A percentile compares a stretch with the other conserved stretches of the same genome.
These are phyloP conservation scores for Lachnellula occidentalis DNA, from an alignment of 2,329 filamentous ascomycete genomes.

Conservation along the genomic window DNA sequence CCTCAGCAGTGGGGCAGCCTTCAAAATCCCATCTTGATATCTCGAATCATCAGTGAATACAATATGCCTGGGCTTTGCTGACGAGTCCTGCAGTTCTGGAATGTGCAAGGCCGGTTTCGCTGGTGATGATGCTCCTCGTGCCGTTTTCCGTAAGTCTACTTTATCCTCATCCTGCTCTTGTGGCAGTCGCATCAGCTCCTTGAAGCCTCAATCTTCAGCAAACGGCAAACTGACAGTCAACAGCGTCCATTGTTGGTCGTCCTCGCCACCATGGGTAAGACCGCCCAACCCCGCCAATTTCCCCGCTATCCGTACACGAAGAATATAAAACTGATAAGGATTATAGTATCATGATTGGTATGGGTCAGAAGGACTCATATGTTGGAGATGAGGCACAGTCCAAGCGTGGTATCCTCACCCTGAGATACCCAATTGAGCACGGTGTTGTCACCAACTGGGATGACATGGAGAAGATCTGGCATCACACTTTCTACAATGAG, in stretches of 20 bases:
- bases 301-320: slow-evolving; percentile 13
- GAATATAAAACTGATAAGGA: slow-evolving; percentile 27
- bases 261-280: slow-evolving; percentile 99
- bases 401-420: slow-evolving; percentile 99
- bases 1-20: slow-evolving; percentile 23
- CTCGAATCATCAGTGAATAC: slow-evolving; percentile 6
- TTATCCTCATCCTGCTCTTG: slow-evolving; percentile 24
- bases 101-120: slow-evolving; percentile 99
- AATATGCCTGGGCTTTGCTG: slow-evolving; percentile 15
- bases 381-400: slow-evolving; percentile 99
- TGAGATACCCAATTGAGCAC: slow-evolving; percentile 99
- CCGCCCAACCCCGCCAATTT: slow-evolving; percentile 21
- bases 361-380: slow-evolving; percentile 99
- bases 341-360: slow-evolving; percentile 98
- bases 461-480: slow-evolving; percentile 99
- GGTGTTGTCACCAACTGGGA: slow-evolving; percentile 99
- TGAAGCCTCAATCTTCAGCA: background rate
- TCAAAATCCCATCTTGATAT: background rate
- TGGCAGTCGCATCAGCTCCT: background rate
- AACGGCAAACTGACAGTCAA: slow-evolving; percentile 16
- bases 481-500: slow-evolving; percentile 99
- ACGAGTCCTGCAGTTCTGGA: slow-evolving; percentile 69
- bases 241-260: slow-evolving; percentile 98
- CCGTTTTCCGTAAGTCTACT: slow-evolving; percentile 94
- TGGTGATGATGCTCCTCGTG: slow-evolving; percentile 99